Base-by-base conservation (phyloP, 2,329 filamentous ascomycete genomes). In the Huntiella bhutanensis region DNA sequence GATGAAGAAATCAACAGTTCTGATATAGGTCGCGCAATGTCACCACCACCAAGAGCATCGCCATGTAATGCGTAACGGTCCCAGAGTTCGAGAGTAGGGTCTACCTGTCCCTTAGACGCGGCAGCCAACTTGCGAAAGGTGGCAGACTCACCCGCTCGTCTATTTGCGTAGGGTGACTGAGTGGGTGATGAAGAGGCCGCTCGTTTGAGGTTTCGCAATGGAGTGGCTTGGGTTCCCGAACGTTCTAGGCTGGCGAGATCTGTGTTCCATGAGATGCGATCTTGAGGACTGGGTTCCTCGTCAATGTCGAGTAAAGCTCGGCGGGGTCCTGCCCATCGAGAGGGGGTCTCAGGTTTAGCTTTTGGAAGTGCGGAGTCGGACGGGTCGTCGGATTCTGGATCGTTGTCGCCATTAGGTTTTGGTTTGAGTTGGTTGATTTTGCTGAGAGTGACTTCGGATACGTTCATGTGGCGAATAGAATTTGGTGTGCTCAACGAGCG, bases 61-160 rank as follows among this genome's bases (percentile, higher is more conserved):
- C 67, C 19, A 52, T 51, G 62, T 46, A 75, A 60, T 34, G 80
- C 72, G 56, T 83, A 85, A 45, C 80, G 75, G 54, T 81, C 82
- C 82, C 82, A 88, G 2, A 87, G 61, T 52, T 87, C 80, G 32
- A 79, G 61, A 2, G 80, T 80, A 34, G 82, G 79, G 55, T 87
- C 81, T 32, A 76, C 70, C 52, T 80, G 73, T 10, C 78, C 77
- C 19, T 50, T 50, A 5, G 48, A 50, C 10, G 48, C 48, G 12
- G 48, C 48, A 15, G 48, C 48, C 17, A 50, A 41, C 5, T 45
- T 45, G 13, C 48, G 48, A 35, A 50, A 50, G 5, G 48, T 50
- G 7, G 48, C 33, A 4, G 48, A 50, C 32, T 50, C 48, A 5
- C 45, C 48, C 16, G 44, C 41, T 17, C 38, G 16, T 33, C 33